A percentile compares a stretch with the other conserved stretches of the same genome.
These are phyloP conservation scores for Zangia roseola DNA, from an alignment of 768 basidiomycete genomes.

Conservation along the genomic window DNA sequence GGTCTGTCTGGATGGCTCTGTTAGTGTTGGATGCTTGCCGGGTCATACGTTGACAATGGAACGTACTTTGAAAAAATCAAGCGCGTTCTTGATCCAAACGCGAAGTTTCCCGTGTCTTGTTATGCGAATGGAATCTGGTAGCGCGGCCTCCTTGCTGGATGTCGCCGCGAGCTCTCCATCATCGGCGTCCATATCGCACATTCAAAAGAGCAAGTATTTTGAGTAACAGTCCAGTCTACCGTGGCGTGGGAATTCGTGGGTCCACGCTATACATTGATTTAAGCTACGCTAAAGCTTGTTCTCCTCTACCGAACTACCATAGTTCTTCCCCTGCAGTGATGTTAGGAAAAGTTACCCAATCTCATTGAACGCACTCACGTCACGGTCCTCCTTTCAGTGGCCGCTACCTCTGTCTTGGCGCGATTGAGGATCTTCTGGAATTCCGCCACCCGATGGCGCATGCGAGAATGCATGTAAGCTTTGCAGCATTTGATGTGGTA, in stretches of 20 bases:
- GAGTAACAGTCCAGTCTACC: background rate
- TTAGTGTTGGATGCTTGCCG: conserved; percentile 5
- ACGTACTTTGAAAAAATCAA: conserved; percentile 54
- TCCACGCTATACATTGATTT: background rate
- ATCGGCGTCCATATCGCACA: conserved; percentile 15
- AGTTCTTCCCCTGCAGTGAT: conserved; percentile 49
- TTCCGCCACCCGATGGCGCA: conserved; percentile 90
- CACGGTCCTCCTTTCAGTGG: conserved; percentile 86
- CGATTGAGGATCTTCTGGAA: conserved; percentile 96
- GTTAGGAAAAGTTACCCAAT: conserved; percentile 3
- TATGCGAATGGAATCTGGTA: conserved; percentile 46
- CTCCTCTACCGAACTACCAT: conserved; percentile 48
- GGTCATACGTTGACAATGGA: background rate
- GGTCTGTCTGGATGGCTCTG: conserved; percentile 50
- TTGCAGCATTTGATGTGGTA: conserved; percentile 99
- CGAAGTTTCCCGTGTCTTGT: conserved; percentile 56
- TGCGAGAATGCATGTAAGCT: conserved; percentile 98
- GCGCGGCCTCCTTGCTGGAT: conserved; percentile 3
- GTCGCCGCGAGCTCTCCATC: background rate
- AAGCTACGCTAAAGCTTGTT: background rate
- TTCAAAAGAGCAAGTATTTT: too few species aligned
- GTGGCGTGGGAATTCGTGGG: conserved; percentile 21
- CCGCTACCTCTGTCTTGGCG: conserved; percentile 88
- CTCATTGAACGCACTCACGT: conserved; percentile 48
- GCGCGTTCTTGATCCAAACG: conserved; percentile 50